Percentiles rank a stretch among this genome's conserved stretches.
Evolutionary conservation across 2,329 filamentous ascomycete species (phyloP).

Genomic region (Colletotrichum ledebouriae): DNA sequence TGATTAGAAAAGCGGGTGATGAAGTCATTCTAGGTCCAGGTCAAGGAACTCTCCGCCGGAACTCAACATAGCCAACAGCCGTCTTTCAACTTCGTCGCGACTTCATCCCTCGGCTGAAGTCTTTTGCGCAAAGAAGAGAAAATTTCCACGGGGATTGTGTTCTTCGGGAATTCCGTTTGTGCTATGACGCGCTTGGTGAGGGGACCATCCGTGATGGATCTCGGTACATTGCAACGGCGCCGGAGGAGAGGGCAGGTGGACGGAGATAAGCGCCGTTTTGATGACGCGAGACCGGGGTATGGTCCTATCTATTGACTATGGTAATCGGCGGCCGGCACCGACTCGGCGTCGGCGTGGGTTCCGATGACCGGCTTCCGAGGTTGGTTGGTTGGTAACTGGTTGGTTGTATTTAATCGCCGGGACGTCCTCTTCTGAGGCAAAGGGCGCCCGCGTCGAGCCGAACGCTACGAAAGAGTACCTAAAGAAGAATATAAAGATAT

Average conservation of each 20-base stretch:
- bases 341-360: slow-evolving; percentile 26
- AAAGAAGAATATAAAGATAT: too few relatives aligned
- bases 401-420: too few relatives aligned
- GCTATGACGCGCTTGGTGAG: slow-evolving; percentile 16
- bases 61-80: too few relatives aligned
- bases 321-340: slow-evolving; percentile 33
- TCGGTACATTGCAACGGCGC: background rate
- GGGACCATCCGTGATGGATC: background rate
- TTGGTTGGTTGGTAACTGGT: too few relatives aligned
- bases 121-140: background rate
- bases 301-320: slow-evolving; percentile 25
- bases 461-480: too few relatives aligned
- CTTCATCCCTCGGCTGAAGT: background rate
- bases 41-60: too few relatives aligned
- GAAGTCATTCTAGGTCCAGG: too few relatives aligned
- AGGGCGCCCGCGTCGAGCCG: too few relatives aligned
- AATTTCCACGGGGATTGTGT: background rate
- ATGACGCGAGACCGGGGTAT: slow-evolving; percentile 34
- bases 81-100: background rate
- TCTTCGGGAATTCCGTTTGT: background rate
- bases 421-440: too few relatives aligned
- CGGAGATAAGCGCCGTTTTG: slow-evolving; percentile 24
- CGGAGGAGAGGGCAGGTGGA: background rate
- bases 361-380: too few relatives aligned
- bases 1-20: background rate